Percentiles rank a stretch among this genome's conserved stretches.
Evolutionary conservation across 495 filamentous ascomycete genomes (phyloP).

Genomic region (Pseudevernia furfuracea): DNA sequence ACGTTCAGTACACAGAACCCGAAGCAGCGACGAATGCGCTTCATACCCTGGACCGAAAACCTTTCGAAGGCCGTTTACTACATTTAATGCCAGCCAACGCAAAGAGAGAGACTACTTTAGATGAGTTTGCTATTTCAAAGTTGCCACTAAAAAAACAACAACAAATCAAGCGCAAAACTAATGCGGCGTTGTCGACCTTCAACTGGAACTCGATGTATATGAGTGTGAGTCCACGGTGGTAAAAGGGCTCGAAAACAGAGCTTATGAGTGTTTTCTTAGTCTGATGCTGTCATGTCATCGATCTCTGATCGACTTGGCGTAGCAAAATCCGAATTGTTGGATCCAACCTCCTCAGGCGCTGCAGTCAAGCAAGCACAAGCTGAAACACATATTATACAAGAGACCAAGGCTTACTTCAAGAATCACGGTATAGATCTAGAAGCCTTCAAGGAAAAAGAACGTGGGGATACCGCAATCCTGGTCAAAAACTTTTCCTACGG

Average conservation of each 20-base stretch:
- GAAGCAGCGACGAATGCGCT: constrained; percentile 70
- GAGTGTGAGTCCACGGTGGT: constrained; percentile 54
- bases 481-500: constrained; percentile 92
- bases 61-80: constrained; percentile 84
- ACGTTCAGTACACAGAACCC: constrained; percentile 65
- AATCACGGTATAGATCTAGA: constrained; percentile 83
- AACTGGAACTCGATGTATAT: constrained; percentile 98
- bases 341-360: constrained; percentile 87
- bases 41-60: constrained; percentile 62
- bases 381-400: constrained; percentile 92
- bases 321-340: constrained; percentile 80
- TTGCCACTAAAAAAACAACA: constrained; percentile 91
- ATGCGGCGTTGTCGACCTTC: constrained; percentile 68
- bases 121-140: constrained; percentile 81
- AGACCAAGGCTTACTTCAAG: constrained; percentile 84
- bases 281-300: constrained; percentile 87
- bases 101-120: constrained; percentile 72
- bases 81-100: constrained; percentile 77
- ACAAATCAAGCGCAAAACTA: constrained; percentile 71
- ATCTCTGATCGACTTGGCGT: constrained; percentile 80
- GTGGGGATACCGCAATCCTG: constrained; percentile 80
- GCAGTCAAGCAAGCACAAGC: constrained; percentile 95
- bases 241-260: background rate
- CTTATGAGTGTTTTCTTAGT: constrained; percentile 37
- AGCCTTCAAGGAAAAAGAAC: constrained; percentile 72